Evolutionary conservation across 768 basidiomycete species (phyloP).

Genomic region (Pulveroboletus frians): DNA sequence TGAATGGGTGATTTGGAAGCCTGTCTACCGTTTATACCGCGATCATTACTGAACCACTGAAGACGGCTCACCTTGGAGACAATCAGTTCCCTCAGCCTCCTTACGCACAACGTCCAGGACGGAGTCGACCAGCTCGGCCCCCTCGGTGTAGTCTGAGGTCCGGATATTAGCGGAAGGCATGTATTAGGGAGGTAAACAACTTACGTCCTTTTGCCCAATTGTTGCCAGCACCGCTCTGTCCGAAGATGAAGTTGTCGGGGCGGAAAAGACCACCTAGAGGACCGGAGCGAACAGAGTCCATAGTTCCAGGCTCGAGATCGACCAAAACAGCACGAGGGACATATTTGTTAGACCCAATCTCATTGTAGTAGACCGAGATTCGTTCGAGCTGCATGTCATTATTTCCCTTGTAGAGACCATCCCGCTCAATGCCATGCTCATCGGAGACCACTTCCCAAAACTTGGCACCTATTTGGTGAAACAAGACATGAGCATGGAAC

Average conservation of each 20-base stretch:
- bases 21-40: constrained; percentile 32
- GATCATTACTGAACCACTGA: background rate
- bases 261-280: constrained; percentile 91
- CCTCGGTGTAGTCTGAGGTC: constrained; percentile 72
- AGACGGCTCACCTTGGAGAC: constrained; percentile 80
- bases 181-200: constrained; percentile 29
- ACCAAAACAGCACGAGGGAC: constrained; percentile 97
- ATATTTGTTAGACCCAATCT: constrained; percentile 92
- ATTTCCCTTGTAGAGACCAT: constrained; percentile 90
- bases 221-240: constrained; percentile 97
- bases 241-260: constrained; percentile 98
- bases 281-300: constrained; percentile 88
- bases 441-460: constrained; percentile 99
- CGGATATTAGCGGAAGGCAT: background rate
- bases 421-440: constrained; percentile 93
- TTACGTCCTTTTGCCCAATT: constrained; percentile 99
- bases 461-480: constrained; percentile 63
- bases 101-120: constrained; percentile 98
- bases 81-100: constrained; percentile 97
- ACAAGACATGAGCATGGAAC: constrained; percentile 14
- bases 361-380: constrained; percentile 98
- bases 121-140: constrained; percentile 97
- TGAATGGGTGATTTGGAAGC: constrained; percentile 99
- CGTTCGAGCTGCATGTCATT: constrained; percentile 96
- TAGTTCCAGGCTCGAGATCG: constrained; percentile 96